A percentile compares a stretch with the other conserved stretches of the same genome.
phyloP scores from a whole-genome alignment of 2,329 filamentous ascomycete species.

The Pseudonectria foliicola region DNA sequence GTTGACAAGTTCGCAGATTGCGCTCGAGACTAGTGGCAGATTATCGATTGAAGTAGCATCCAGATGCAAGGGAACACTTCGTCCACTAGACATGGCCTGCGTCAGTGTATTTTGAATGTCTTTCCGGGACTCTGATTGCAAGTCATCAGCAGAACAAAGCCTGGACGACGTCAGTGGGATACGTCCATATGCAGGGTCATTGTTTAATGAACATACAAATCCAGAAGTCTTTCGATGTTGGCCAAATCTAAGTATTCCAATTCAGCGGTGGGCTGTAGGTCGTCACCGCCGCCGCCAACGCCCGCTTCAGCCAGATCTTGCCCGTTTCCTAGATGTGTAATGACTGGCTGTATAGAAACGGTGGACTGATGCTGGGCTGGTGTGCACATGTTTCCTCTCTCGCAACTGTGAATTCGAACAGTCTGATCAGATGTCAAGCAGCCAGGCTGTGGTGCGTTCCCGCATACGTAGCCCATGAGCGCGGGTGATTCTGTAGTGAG shows the following conservation, averaged over 20 bases:
- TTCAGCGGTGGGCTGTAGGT: constrained; percentile 62
- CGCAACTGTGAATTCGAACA: constrained; percentile 77
- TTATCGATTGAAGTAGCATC: constrained; percentile 11
- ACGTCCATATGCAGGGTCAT: accelerated
- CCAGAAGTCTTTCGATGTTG: constrained; percentile 43
- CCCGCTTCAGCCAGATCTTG: constrained; percentile 64
- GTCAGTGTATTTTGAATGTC: constrained; percentile 11
- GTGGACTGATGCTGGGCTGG: constrained; percentile 42
- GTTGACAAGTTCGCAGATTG: constrained; percentile 7
- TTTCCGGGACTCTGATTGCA: constrained; percentile 5
- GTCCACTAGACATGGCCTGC: constrained; percentile 13
- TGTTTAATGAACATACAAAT: constrained; percentile 24
- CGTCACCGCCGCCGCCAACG: constrained; percentile 70
- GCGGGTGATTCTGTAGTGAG: constrained; percentile 54
- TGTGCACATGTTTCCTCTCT: constrained; percentile 59
- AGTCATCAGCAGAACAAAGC: constrained; percentile 6
- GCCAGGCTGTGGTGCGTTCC: constrained; percentile 62
- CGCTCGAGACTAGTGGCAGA: constrained; percentile 7
- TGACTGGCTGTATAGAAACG: constrained; percentile 72
- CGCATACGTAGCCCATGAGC: constrained; percentile 66
- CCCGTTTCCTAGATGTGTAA: constrained; percentile 56
- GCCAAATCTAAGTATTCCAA: constrained; percentile 51
- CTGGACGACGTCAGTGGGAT: constrained; percentile 6
- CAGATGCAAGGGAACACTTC: constrained; percentile 20
- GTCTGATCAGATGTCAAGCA: constrained; percentile 60